A percentile compares a stretch with the other conserved stretches of the same genome.
These are phyloP conservation scores for Venturia aucupariae DNA, from an alignment of 2,329 filamentous ascomycete species.

Conservation along the genomic window DNA sequence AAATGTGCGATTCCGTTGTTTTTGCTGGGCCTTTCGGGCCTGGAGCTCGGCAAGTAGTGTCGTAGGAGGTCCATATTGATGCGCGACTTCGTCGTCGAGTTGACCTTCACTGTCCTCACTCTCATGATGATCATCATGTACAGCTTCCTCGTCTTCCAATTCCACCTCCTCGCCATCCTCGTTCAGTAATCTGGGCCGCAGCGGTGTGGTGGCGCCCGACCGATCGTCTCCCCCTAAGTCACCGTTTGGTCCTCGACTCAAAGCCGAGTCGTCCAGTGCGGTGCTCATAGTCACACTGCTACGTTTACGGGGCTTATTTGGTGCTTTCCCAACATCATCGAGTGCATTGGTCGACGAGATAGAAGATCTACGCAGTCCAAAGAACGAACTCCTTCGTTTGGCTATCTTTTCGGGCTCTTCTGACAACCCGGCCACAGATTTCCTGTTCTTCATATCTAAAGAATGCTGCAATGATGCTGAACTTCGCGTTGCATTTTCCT, in stretches of 20 bases:
- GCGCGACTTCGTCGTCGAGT: conserved; percentile 27
- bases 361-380: conserved; percentile 20
- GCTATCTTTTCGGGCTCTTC: conserved; percentile 2
- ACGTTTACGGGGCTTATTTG: conserved; percentile 34
- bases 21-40: conserved; percentile 80
- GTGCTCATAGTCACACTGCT: conserved; percentile 23
- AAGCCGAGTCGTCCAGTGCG: conserved; percentile 19
- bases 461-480: background rate
- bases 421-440: background rate
- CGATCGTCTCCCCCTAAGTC: background rate
- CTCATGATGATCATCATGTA: conserved; percentile 31
- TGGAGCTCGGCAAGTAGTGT: conserved; percentile 90
- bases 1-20: conserved; percentile 62
- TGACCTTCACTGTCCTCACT: conserved; percentile 39
- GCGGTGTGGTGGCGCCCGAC: conserved; percentile 5
- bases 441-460: background rate
- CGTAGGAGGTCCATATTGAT: conserved; percentile 65
- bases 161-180: conserved; percentile 16
- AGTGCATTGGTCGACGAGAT: conserved; percentile 17
- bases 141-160: conserved; percentile 22
- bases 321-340: conserved; percentile 24
- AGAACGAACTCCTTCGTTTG: conserved; percentile 14
- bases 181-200: background rate
- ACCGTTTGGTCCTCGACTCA: conserved; percentile 13
- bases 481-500: conserved; percentile 14